These are phyloP conservation scores for Zymoseptoria brevis DNA, from an alignment of 2,329 filamentous ascomycete genomes.

Conservation along the genomic window DNA sequence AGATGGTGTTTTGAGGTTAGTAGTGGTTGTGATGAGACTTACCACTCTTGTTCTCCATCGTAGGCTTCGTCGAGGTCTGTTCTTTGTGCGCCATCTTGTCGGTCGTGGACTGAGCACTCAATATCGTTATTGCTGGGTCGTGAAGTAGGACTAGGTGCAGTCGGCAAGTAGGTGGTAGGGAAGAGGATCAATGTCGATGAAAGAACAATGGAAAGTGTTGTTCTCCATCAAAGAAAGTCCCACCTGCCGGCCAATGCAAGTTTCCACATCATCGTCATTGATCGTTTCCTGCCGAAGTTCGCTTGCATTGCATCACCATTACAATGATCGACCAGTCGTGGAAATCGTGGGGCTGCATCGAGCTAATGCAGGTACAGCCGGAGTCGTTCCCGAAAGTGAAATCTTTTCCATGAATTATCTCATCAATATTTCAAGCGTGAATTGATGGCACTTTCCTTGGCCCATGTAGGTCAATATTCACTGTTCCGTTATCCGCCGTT, in stretches of 20 bases:
- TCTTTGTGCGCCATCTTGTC: conserved; percentile 10
- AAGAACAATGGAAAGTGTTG: background rate
- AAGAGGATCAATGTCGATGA: too few species aligned
- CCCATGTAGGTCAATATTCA: too few species aligned
- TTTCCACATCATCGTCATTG: background rate
- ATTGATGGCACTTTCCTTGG: too few species aligned
- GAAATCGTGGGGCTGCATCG: background rate
- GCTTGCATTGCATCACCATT: conserved; percentile 1
- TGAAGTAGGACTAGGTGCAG: too few species aligned
- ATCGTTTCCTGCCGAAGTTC: background rate
- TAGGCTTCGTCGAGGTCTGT: conserved; percentile 18
- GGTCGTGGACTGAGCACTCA: background rate
- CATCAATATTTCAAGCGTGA: background rate
- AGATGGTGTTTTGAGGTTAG: too few species aligned
- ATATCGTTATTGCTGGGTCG: background rate
- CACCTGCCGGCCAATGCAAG: background rate
- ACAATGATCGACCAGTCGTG: background rate
- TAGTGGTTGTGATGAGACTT: too few species aligned
- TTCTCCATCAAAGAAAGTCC: background rate
- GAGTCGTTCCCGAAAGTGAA: background rate
- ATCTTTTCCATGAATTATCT: background rate
- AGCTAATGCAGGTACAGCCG: background rate
- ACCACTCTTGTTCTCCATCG: conserved; percentile 19
- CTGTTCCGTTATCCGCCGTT: background rate
- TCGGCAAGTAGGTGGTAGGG: too few species aligned